phyloP scores from a whole-genome alignment of 495 filamentous ascomycete genomes.

The Niebla homalea region DNA sequence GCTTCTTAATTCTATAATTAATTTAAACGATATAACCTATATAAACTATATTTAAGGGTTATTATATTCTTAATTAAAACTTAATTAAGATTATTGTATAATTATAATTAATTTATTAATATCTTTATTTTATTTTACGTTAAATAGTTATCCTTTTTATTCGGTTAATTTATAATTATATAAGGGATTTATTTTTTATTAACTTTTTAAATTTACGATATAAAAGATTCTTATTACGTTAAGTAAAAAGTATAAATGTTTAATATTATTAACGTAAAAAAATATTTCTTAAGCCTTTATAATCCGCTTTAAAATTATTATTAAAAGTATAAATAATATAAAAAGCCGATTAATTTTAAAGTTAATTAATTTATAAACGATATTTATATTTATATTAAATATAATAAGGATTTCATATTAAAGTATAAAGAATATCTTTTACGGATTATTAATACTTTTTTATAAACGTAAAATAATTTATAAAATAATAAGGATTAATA shows the following conservation, averaged over 20 bases:
- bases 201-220: too few species aligned
- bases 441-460: neutral
- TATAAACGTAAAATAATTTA: too few species aligned
- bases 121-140: neutral
- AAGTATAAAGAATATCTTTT: neutral
- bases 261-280: neutral
- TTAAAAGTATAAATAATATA: neutral
- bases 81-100: neutral
- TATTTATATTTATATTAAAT: neutral
- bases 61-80: neutral
- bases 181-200: too few species aligned
- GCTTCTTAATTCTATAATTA: neutral
- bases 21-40: neutral
- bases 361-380: neutral
- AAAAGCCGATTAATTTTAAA: neutral
- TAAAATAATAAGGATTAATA: too few species aligned
- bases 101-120: neutral
- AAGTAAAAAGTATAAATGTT: too few species aligned
- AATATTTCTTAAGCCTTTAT: neutral
- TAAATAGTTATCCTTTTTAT: too few species aligned
- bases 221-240: too few species aligned
- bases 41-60: neutral
- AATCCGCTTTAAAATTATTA: neutral
- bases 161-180: too few species aligned
- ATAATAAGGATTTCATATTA: neutral